These are phyloP conservation scores for Pythium folliculosum DNA, from an alignment of 352 stramenopile species.

Conservation along the genomic window DNA sequence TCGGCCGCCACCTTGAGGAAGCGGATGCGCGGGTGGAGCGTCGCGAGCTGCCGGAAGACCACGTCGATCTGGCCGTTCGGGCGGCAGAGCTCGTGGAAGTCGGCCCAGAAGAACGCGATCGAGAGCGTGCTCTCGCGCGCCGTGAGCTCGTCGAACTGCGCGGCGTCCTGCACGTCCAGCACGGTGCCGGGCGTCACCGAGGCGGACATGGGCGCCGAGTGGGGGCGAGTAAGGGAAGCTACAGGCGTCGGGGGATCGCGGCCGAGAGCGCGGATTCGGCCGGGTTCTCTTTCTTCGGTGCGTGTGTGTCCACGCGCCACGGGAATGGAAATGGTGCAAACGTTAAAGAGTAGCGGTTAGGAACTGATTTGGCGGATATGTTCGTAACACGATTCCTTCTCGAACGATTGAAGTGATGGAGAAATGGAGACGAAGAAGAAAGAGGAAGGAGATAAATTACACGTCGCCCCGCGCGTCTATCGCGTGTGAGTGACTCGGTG, in stretches of 20 bases:
- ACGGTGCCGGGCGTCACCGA: slow-evolving; percentile 54
- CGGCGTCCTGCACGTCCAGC: slow-evolving; percentile 61
- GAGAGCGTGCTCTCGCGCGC: slow-evolving; percentile 75
- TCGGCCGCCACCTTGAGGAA: slow-evolving; percentile 89
- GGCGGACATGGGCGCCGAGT: not conserved
- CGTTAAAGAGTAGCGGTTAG: too few species aligned
- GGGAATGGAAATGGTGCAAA: not conserved
- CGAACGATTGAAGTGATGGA: not conserved
- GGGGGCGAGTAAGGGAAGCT: too few species aligned
- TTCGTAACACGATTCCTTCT: not conserved
- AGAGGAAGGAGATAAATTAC: too few species aligned
- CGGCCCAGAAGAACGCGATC: slow-evolving; percentile 85
- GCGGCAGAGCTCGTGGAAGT: slow-evolving; percentile 80
- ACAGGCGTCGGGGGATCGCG: too few species aligned
- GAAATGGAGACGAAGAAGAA: too few species aligned
- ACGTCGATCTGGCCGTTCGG: slow-evolving; percentile 86
- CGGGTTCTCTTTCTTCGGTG: not conserved
- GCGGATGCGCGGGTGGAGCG: slow-evolving; percentile 77
- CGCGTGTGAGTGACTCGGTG: too few species aligned
- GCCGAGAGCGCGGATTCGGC: too few species aligned
- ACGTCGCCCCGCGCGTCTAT: too few species aligned
- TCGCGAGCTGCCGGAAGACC: slow-evolving; percentile 81
- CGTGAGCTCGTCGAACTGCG: slow-evolving; percentile 79
- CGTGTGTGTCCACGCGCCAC: not conserved
- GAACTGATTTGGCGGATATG: not conserved